A percentile compares a stretch with the other conserved stretches of the same genome.
phyloP scores from a whole-genome alignment of 306 rosid genomes.

The Lotus japonicus region DNA sequence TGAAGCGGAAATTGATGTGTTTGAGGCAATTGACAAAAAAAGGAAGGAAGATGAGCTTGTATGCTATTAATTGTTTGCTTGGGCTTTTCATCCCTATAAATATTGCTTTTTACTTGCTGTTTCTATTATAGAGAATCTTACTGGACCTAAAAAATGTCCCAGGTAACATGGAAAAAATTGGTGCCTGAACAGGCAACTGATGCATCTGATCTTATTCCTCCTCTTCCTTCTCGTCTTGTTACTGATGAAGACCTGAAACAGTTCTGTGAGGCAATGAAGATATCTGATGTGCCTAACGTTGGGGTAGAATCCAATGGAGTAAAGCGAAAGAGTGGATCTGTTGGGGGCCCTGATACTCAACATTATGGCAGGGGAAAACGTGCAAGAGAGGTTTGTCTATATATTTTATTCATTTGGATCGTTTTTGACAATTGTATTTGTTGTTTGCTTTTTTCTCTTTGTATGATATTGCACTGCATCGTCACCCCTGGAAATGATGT shows the following conservation, averaged over 20 bases:
- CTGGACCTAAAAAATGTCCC: slow-evolving; percentile 22
- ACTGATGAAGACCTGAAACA: slow-evolving; percentile 81
- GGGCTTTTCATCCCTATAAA: not conserved
- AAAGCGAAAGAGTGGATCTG: slow-evolving; percentile 63
- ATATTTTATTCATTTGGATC: not conserved
- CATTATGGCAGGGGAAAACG: slow-evolving; percentile 97
- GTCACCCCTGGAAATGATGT: not conserved
- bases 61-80: slow-evolving; percentile 24
- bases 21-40: slow-evolving; percentile 81
- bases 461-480: no score
- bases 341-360: slow-evolving; percentile 80
- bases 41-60: slow-evolving; percentile 81
- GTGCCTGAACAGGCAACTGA: slow-evolving; percentile 38
- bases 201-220: slow-evolving; percentile 45
- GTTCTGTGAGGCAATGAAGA: slow-evolving; percentile 82
- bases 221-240: slow-evolving; percentile 82
- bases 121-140: not conserved
- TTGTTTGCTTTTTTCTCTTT: not conserved
- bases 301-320: slow-evolving; percentile 52
- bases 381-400: slow-evolving; percentile 87
- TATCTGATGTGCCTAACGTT: slow-evolving; percentile 66
- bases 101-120: slow-evolving; percentile 4
- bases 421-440: slow-evolving; percentile 3
- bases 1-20: slow-evolving; percentile 89
- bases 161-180: slow-evolving; percentile 82